Evolutionary conservation across 2,329 filamentous ascomycete genomes (phyloP), one percentile per base, ranked within the genome.

Genomic region (Botrytis galanthina): DNA sequence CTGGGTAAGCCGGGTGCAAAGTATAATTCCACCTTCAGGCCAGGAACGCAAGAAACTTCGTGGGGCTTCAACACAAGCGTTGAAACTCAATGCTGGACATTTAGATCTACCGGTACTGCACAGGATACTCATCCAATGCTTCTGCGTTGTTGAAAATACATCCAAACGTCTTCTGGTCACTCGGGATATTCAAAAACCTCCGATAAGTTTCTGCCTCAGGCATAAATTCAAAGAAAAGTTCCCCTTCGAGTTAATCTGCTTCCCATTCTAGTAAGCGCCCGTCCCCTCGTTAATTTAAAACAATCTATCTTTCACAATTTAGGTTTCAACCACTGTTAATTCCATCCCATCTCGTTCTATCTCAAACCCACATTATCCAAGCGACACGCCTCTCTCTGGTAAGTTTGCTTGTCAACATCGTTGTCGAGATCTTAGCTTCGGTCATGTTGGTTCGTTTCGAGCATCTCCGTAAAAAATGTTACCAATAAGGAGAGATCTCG

Each of bases 231-330:
- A 7, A 18, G n/a, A 66, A 7, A 9, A 29, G 29, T 10, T 35
- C 29, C 29, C 29, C 42, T 29, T 46, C 10, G 4, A 22, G 18
- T 35, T n/a, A 29, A n/a, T 4, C 1, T 29, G 4, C 3, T 66
- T 48, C 7, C 22, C 22, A 7, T n/a, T 48, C 14, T 32, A 12
- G 5, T 51, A 66, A 39, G 46, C 32, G 46, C 46, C 18, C 22
- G 14, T 46, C 60, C 26, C 64, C 22, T 68, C 46, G 29, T 8
- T 54, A 39, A 67, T 22, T n/a, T 51, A 37, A 51, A 67, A 4
- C 32, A 67, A 39, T 51, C 46, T 54, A 68, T 54, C 16, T 68
- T 68, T 18, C 64, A 68, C 18, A 39, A 44, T 42, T 63, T 29
- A 44, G 7, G 37, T 63, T 63, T 63, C 61, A 29, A 18, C 35